Evolutionary conservation across 352 stramenopile genomes (phyloP), one percentile per base, ranked within the genome.

Genomic region (Phytopythium ostracodes): DNA sequence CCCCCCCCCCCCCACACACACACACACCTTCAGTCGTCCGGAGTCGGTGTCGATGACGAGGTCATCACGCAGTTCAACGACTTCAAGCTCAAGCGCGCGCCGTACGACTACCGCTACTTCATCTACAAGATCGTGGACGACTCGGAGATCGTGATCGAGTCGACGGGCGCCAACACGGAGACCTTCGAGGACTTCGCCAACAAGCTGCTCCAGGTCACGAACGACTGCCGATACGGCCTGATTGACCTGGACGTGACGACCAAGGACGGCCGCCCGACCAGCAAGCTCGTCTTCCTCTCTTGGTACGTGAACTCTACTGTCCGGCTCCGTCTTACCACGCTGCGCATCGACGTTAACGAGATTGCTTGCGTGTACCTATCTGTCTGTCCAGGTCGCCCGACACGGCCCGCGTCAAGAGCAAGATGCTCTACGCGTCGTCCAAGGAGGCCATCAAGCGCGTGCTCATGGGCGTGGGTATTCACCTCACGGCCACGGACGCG

Each of bases 361-460:
- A 33, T 3, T 7, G 29, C 3, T 7, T 33, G 29, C 29, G 3
- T 33, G 29, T 3, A 33, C 20, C 3, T 3, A 8, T 22, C 20
- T 4, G 18, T 22, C 20, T 4, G 18, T 22, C 7, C 44, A 53
- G 46, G 46, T 98, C 94, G 61, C 96, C 96, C 24, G 96, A 98
- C 74, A 97, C 86, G 56, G 88, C 91, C 4, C 79, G 74, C 18
- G 87, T 98, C 57, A 96, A 97, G 79, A 83, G 80, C 57, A 98
- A 98, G 82, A 98, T 98, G 96, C 65, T 98, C 40, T 98, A 98
- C 83, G 86, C 87, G 59, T 91, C 89, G 22, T 98, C 89, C 29
- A 98, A 98, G 81, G 94, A 98, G 73, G 80, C 90, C 50, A 88
- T 98, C 71, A 98, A 98, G 81, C 82, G 79, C 67, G 91, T 95